A percentile compares a stretch with the other conserved stretches of the same genome.
These are phyloP conservation scores for Aspergillus oerlinghausenensis DNA, from an alignment of 2,329 filamentous ascomycete species.

Conservation along the genomic window DNA sequence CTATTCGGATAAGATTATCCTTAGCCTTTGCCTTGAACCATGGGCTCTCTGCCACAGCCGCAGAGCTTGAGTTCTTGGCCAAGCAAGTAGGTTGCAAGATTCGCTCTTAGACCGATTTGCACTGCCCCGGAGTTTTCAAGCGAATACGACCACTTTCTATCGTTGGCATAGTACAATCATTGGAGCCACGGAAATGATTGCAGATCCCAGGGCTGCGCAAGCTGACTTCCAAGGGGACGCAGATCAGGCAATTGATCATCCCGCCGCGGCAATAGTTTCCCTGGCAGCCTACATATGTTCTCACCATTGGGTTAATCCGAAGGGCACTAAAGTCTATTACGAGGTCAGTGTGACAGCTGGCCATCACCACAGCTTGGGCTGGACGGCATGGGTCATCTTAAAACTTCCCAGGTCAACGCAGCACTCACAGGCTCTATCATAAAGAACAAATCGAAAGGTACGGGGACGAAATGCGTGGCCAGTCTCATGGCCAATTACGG, in stretches of 20 bases:
- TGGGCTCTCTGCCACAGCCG: neutral
- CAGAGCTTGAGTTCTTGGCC: too few species aligned
- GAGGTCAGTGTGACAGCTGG: too few species aligned
- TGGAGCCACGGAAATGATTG: neutral
- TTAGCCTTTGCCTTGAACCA: neutral
- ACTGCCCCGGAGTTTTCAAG: neutral
- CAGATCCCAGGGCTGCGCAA: neutral
- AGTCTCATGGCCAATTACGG: too few species aligned
- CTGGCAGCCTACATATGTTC: neutral
- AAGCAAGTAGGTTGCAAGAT: neutral
- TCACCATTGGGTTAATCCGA: too few species aligned
- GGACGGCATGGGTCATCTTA: too few species aligned
- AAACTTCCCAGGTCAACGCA: too few species aligned
- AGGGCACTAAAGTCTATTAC: too few species aligned
- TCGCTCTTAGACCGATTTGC: too few species aligned
- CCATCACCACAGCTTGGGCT: too few species aligned
- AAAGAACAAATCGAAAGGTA: too few species aligned
- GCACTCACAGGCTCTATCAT: too few species aligned
- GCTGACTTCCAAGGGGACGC: neutral
- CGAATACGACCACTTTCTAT: neutral
- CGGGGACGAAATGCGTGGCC: too few species aligned
- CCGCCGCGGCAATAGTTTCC: neutral
- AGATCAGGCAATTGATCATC: neutral
- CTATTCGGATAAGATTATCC: neutral
- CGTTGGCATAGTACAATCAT: neutral